Conservation (phyloP, 768 basidiomycete genomes). For the Cubamyces lactineus region DNA sequence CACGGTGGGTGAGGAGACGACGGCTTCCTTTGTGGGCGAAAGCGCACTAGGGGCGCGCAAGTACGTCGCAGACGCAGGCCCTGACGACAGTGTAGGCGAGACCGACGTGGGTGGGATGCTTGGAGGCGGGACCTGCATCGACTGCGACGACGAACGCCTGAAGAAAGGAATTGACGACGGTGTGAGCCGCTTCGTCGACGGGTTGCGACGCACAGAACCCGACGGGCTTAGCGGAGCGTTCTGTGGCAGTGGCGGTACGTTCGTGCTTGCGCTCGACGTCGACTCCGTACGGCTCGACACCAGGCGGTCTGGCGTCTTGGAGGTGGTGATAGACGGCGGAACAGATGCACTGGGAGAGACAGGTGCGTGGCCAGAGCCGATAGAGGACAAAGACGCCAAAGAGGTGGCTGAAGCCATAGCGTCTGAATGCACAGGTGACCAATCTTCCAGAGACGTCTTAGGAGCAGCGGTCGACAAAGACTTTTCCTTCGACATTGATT, state of each 20-base stretch:
- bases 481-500: conserved; percentile 71
- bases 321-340: conserved; percentile 42
- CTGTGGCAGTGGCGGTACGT: conserved; percentile 57
- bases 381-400: conserved; percentile 71
- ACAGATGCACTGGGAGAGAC: conserved; percentile 29
- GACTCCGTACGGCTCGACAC: conserved; percentile 71
- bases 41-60: conserved; percentile 47
- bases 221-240: conserved; percentile 73
- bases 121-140: conserved; percentile 67
- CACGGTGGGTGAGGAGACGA: conserved; percentile 54
- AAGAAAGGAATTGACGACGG: conserved; percentile 95
- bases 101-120: conserved; percentile 37
- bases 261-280: conserved; percentile 76
- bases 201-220: conserved; percentile 66
- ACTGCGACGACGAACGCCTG: conserved; percentile 87
- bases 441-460: conserved; percentile 47
- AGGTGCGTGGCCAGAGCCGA: conserved; percentile 63
- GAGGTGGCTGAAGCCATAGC: conserved; percentile 83
- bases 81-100: conserved; percentile 51
- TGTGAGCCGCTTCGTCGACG: conserved; percentile 77
- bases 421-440: conserved; percentile 71
- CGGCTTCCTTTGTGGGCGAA: conserved; percentile 59
- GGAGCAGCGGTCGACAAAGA: conserved; percentile 48
- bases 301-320: conserved; percentile 69
- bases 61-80: conserved; percentile 42